These are phyloP conservation scores for Hemileccinum rubropunctum DNA, from an alignment of 768 basidiomycete genomes.

Conservation along the genomic window DNA sequence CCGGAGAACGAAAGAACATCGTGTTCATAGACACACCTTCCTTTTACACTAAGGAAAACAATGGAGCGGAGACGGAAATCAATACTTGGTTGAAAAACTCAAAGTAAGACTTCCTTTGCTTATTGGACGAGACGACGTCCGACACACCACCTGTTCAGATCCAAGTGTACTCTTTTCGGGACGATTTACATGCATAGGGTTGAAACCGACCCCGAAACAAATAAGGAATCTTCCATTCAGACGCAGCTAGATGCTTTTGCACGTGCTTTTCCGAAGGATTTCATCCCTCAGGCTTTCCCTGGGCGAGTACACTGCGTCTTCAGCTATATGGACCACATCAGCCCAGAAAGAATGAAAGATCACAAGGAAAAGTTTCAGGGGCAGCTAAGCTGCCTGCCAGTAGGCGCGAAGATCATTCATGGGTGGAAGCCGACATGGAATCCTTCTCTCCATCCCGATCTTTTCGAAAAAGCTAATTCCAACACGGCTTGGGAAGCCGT, in stretches of 20 bases:
- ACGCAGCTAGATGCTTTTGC: constrained; percentile 9
- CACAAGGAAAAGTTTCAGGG: neutral
- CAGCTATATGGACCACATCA: neutral
- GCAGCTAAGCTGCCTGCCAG: neutral
- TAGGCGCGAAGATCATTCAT: neutral
- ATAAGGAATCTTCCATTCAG: neutral
- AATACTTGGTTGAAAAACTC: constrained; percentile 5
- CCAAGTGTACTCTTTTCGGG: constrained; percentile 5
- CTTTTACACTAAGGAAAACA: constrained; percentile 1
- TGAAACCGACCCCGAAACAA: neutral
- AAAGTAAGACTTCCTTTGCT: neutral
- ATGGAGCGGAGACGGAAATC: neutral
- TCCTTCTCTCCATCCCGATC: neutral
- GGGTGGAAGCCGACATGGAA: neutral
- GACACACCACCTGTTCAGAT: neutral
- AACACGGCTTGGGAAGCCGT: constrained; percentile 14
- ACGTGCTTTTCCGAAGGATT: neutral
- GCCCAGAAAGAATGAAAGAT: rapidly evolving
- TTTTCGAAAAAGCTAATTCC: neutral
- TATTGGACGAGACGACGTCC: neutral
- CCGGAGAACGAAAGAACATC: neutral
- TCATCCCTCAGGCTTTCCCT: neutral
- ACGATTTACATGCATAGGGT: constrained; percentile 17
- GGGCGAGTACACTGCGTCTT: constrained; percentile 7
- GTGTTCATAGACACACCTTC: constrained; percentile 26